These are phyloP conservation scores for Stentor roeselii DNA, from an alignment of 73 alveolate genomes.

Conservation along the genomic window DNA sequence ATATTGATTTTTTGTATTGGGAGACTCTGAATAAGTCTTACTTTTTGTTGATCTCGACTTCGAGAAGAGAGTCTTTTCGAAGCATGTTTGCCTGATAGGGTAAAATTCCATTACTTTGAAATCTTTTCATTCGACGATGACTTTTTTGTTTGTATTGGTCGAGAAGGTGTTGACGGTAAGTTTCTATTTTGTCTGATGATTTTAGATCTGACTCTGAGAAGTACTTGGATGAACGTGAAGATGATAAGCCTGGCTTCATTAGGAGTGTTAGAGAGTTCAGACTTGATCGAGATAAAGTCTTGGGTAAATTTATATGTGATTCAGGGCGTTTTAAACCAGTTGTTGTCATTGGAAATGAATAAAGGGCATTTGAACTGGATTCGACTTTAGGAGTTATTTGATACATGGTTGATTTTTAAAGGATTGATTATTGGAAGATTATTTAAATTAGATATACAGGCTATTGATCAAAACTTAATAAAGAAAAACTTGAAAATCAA, in stretches of 20 bases:
- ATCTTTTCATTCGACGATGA: neutral
- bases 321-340: too few species aligned
- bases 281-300: neutral
- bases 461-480: too few species aligned
- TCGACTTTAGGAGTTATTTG: too few species aligned
- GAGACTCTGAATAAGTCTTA: too few species aligned
- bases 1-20: too few species aligned
- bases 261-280: neutral
- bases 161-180: neutral
- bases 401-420: too few species aligned
- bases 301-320: neutral
- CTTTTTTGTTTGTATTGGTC: too few species aligned
- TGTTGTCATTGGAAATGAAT: too few species aligned
- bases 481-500: too few species aligned
- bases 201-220: neutral
- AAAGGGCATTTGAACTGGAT: too few species aligned
- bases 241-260: neutral
- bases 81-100: neutral
- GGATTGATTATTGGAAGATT: too few species aligned
- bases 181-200: neutral
- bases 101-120: neutral
- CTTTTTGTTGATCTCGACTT: neutral
- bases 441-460: too few species aligned
- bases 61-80: neutral
- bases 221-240: neutral